Evolutionary conservation across 2,329 filamentous ascomycete species (phyloP), one percentile per base, ranked within the genome.

Genomic region (Trichophyton rubrum): DNA sequence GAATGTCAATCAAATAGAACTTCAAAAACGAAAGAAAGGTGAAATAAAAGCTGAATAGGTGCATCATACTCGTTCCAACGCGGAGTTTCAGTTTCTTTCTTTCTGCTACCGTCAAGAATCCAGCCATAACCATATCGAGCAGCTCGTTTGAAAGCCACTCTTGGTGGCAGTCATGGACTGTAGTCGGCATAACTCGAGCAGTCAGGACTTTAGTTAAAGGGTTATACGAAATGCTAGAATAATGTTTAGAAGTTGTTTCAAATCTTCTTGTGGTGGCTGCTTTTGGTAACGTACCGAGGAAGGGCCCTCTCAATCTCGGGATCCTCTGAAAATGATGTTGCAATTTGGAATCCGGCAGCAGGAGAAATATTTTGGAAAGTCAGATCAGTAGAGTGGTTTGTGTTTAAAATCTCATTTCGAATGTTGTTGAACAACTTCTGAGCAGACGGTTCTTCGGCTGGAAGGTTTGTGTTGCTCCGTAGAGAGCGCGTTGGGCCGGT

Each of bases 291-390:
- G 47, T 43, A 59, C 51, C 59, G 27, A 53, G 55, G 45, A 47
- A 27, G 60, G 11, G 47, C 49, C 13, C 40, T 22, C 51, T 62
- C 58, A 41, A 60, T 49, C 24, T 62, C 60, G n/a, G 60, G 58
- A 51, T 62, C 60, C 33, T 60, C 60, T 27, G 9, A 24, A 56
- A 62, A 60, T 13, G 58, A 60, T 9, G 49, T 60, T 47, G 60
- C 51, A 35, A 62, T 33, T 20, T 35, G 58, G n/a, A 49, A 59
- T 9, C 60, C 60, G 27, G 49, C 8, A 27, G 22, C n/a, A 49
- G 41, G 60, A 40, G 58, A 38, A 40, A 62, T 59, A 38, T 49
- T 49, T 62, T 41, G 22, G 40, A 56, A 60, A 38, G 40, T 41
- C 47, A 62, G 49, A n/a, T 58, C 60, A 51, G 33, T 13, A 51